Conservation (phyloP, 192 early-diverging fungal genomes). For the Podila epigama region DNA sequence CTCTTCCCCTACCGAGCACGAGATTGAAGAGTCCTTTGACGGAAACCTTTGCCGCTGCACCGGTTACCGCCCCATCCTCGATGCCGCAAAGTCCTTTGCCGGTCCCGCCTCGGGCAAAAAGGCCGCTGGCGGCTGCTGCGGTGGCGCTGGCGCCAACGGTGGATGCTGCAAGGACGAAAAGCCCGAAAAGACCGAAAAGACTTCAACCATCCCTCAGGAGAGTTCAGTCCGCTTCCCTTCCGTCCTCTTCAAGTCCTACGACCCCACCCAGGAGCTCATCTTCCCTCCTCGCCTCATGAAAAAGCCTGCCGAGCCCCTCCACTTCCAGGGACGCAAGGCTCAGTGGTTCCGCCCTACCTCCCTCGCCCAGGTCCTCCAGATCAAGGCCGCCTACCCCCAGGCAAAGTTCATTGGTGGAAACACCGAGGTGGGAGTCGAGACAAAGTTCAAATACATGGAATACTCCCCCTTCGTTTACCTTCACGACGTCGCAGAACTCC, state of each 20-base stretch:
- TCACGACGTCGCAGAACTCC: constrained; percentile 75
- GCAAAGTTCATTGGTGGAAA: constrained; percentile 86
- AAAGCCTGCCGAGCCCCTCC: constrained; percentile 54
- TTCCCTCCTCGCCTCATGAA: constrained; percentile 73
- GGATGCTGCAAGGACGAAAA: constrained; percentile 59
- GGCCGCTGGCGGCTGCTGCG: constrained; percentile 40
- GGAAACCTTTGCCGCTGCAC: constrained; percentile 93
- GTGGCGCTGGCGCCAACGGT: constrained; percentile 49
- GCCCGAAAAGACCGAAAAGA: constrained; percentile 18
- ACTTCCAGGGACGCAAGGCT: constrained; percentile 58
- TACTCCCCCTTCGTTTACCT: constrained; percentile 72
- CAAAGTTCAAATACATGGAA: constrained; percentile 73
- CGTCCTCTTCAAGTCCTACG: constrained; percentile 65
- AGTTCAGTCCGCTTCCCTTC: constrained; percentile 44
- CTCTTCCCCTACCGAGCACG: constrained; percentile 66
- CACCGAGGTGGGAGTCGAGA: constrained; percentile 84
- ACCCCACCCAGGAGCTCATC: constrained; percentile 68
- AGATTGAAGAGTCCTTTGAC: constrained; percentile 87
- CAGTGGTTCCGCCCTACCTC: constrained; percentile 70
- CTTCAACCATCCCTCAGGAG: constrained; percentile 41
- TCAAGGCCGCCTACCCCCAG: constrained; percentile 63
- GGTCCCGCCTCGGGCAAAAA: constrained; percentile 18
- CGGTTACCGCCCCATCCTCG: constrained; percentile 87
- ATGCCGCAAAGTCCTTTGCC: constrained; percentile 76
- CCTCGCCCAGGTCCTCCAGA: constrained; percentile 57